A percentile compares a stretch with the other conserved stretches of the same genome.
phyloP scores from a whole-genome alignment of 1,284 basidiomycete species.

The Caloboletus inedulis region DNA sequence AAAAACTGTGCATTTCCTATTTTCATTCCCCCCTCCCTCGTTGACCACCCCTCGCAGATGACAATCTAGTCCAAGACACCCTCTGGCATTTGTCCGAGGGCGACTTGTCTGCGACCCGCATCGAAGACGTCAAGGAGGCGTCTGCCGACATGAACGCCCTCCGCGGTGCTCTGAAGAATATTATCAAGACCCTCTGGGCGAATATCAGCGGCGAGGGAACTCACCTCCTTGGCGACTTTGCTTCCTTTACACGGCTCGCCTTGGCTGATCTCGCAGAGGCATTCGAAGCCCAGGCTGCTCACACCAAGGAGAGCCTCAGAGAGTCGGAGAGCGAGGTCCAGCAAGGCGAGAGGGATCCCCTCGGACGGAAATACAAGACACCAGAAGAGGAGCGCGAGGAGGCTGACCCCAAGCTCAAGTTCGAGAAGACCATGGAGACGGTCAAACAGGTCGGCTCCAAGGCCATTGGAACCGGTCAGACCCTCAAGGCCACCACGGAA shows the following conservation, averaged over 20 bases:
- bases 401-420: slow-evolving; percentile 44
- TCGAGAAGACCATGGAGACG: slow-evolving; percentile 63
- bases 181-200: slow-evolving; percentile 51
- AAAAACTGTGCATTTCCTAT: slow-evolving; percentile 50
- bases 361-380: slow-evolving; percentile 51
- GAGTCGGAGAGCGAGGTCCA: slow-evolving; percentile 55
- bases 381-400: slow-evolving; percentile 39
- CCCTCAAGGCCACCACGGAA: slow-evolving; percentile 39
- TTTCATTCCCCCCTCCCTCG: not conserved
- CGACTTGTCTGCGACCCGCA: slow-evolving; percentile 41
- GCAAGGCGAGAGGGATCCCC: slow-evolving; percentile 51
- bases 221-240: slow-evolving; percentile 55
- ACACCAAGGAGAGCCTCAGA: slow-evolving; percentile 50
- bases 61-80: slow-evolving; percentile 59
- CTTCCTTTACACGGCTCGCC: slow-evolving; percentile 58
- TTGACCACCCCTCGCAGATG: slow-evolving; percentile 38
- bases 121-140: slow-evolving; percentile 43
- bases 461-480: slow-evolving; percentile 52
- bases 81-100: slow-evolving; percentile 58
- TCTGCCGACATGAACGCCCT: slow-evolving; percentile 48
- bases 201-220: slow-evolving; percentile 51
- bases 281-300: slow-evolving; percentile 47
- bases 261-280: slow-evolving; percentile 61
- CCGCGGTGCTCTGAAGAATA: slow-evolving; percentile 44
- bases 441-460: slow-evolving; percentile 54